A percentile compares a stretch with the other conserved stretches of the same genome.
phyloP scores from a whole-genome alignment of 1,284 basidiomycete species.

The Entoloma clypeatum region DNA sequence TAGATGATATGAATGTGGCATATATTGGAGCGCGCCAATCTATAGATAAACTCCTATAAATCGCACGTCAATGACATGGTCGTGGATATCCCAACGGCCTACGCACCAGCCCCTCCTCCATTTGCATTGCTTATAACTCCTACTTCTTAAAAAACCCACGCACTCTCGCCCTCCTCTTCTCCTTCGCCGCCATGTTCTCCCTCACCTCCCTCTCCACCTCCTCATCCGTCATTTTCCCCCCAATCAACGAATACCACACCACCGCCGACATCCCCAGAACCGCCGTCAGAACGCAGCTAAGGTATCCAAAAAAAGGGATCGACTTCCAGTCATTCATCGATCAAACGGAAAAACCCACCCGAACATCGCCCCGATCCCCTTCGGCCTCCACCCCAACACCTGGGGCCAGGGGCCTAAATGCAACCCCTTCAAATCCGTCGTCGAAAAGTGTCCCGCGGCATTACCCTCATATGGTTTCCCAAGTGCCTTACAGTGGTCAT shows the following conservation, averaged over 20 bases:
- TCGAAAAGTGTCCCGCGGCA: constrained; percentile 66
- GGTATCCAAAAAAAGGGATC: constrained; percentile 3
- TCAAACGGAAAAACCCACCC: constrained; percentile 44
- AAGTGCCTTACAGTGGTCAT: constrained; percentile 70
- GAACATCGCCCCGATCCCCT: constrained; percentile 80
- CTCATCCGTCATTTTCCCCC: constrained; percentile 68
- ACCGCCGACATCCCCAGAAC: constrained; percentile 79
- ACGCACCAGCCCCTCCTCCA: too few relatives aligned
- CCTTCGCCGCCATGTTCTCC: constrained; percentile 55
- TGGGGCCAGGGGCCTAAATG: constrained; percentile 67
- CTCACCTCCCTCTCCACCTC: constrained; percentile 65
- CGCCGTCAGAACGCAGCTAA: constrained; percentile 75
- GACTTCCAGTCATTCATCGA: constrained; percentile 4
- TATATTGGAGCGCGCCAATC: too few relatives aligned
- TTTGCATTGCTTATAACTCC: not conserved
- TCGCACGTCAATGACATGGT: too few relatives aligned
- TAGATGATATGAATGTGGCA: too few relatives aligned
- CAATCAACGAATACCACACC: constrained; percentile 78
- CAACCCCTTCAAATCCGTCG: constrained; percentile 62
- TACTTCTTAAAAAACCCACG: constrained; percentile 10
- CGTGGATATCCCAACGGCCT: too few relatives aligned
- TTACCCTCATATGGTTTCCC: constrained; percentile 69
- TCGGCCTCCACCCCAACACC: constrained; percentile 73
- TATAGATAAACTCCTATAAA: too few relatives aligned
- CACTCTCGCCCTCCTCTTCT: constrained; percentile 24